Base-by-base conservation (phyloP, 1,139 yeast species). In the Tardiomyces digboiensis region DNA sequence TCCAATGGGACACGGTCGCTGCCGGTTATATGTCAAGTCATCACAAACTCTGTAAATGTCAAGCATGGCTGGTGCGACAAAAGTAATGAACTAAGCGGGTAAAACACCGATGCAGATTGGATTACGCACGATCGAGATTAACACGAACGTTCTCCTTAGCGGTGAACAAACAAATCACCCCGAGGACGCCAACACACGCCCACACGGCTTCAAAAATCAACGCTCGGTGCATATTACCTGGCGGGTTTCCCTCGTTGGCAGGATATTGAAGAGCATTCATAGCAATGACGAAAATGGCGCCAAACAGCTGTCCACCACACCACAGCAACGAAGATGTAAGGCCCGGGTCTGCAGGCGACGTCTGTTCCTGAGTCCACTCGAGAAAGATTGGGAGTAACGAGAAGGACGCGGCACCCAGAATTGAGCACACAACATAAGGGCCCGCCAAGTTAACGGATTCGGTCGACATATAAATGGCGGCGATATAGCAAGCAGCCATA, bases 341-440 rank as follows among this genome's bases (percentile, higher is more conserved):
- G 3, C 64, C 64, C 7, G 65, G 63, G 13, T 62, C 58, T 16
- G 55, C 60, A 3, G 66, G 66, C 16, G 62, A 58, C 2, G 62
- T 58, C 44, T 61, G 65, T 38, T 61, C 67, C 39, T 60, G 65
- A 22, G 57, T 56, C 61, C 65, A 59, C 44, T 63, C 67, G 38
- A 63, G 53, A 26, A 61, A 55, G 12, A 59, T 54, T 2, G 67
- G 67, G 39, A 63, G 52, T 29, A 63, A 46, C 1, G 64, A 51
- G 47, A 63, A 63, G 10, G 65, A 57, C 10, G 60, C 48, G 12
- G 64, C 65, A 4, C 67, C 67, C n/a, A 63, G 51, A 8, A 63
- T 41, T 1, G 62, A 64, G n/a, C 59, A 58, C 5, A 64, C 64
- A 8, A 61, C 39, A 22, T 52, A 62, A 2, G 65, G 66, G 5